phyloP scores from a whole-genome alignment of 805 yeast genomes.

The Lachancea fermentati region DNA sequence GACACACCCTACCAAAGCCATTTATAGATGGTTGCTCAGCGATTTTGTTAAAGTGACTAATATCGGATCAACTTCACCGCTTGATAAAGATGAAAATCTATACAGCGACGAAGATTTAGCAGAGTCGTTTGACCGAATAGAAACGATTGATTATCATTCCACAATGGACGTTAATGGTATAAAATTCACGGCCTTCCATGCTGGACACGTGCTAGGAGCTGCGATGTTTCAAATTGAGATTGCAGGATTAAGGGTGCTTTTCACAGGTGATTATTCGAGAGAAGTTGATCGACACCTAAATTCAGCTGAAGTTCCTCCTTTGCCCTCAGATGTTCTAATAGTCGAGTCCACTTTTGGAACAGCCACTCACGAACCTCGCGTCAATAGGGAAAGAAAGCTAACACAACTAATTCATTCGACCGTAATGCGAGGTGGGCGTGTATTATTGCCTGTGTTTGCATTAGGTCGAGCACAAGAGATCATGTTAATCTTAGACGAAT shows the following conservation, averaged over 20 bases:
- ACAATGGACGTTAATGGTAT: slow-evolving; percentile 82
- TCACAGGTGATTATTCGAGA: slow-evolving; percentile 96
- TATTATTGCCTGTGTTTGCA: slow-evolving; percentile 90
- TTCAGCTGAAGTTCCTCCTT: slow-evolving; percentile 89
- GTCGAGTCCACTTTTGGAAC: slow-evolving; percentile 98
- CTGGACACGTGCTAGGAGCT: slow-evolving; percentile 99
- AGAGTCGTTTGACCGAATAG: slow-evolving; percentile 83
- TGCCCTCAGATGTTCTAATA: slow-evolving; percentile 80
- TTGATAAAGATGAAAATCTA: slow-evolving; percentile 42
- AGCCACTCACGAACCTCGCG: slow-evolving; percentile 89
- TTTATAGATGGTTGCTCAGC: slow-evolving; percentile 88
- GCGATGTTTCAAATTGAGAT: slow-evolving; percentile 96
- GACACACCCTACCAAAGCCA: slow-evolving; percentile 99
- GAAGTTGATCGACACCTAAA: slow-evolving; percentile 94
- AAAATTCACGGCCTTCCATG: slow-evolving; percentile 95
- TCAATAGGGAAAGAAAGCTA: slow-evolving; percentile 75
- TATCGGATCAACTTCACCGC: slow-evolving; percentile 39
- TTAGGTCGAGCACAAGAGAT: slow-evolving; percentile 96
- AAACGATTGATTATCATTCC: slow-evolving; percentile 92
- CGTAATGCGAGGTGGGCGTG: slow-evolving; percentile 81
- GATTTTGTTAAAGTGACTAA: slow-evolving; percentile 91
- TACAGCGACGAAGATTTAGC: slow-evolving; percentile 89
- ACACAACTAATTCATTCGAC: slow-evolving; percentile 82
- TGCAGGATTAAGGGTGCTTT: slow-evolving; percentile 81
- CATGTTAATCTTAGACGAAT: slow-evolving; percentile 84